Percentiles rank a stretch among this genome's conserved stretches.
Conservation (phyloP, 306 rosid species). For the Pachyrhizus erosus region DNA sequence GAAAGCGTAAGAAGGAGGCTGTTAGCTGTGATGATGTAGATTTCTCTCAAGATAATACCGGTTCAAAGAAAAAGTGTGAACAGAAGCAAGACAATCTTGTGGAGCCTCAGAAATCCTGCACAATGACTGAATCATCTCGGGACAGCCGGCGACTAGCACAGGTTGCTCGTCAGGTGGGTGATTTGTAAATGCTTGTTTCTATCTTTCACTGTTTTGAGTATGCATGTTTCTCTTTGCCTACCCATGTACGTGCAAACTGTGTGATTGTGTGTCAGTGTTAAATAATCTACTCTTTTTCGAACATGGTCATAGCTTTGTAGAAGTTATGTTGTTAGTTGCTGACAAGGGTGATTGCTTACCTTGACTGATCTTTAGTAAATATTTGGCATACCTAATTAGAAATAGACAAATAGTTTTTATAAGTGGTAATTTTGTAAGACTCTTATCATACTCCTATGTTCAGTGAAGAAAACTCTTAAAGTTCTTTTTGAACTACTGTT, state of each 20-base stretch:
- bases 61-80: conserved; percentile 49
- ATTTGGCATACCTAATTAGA: not conserved
- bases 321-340: conserved; percentile 10
- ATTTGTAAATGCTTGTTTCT: conserved; percentile 39
- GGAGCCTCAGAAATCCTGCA: conserved; percentile 63
- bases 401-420: conserved; percentile 23
- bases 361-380: conserved; percentile 4
- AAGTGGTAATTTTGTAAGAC: not conserved
- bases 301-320: conserved; percentile 12
- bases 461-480: conserved; percentile 21
- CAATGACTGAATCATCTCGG: conserved; percentile 61
- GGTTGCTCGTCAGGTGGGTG: conserved; percentile 82
- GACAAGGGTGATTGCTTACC: conserved; percentile 32
- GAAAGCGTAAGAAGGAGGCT: conserved; percentile 79
- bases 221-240: conserved; percentile 12
- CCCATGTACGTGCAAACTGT: conserved; percentile 29
- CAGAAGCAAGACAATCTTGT: conserved; percentile 56
- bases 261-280: not conserved
- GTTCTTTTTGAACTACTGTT: conserved; percentile 9
- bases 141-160: conserved; percentile 69
- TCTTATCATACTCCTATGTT: not conserved
- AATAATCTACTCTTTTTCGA: conserved; percentile 28
- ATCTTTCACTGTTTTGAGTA: conserved; percentile 30
- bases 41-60: conserved; percentile 50
- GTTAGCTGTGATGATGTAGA: conserved; percentile 52